A percentile compares a stretch with the other conserved stretches of the same genome.
Conservation (phyloP, 148 eudicot genomes). For the Polygonum aviculare region DNA sequence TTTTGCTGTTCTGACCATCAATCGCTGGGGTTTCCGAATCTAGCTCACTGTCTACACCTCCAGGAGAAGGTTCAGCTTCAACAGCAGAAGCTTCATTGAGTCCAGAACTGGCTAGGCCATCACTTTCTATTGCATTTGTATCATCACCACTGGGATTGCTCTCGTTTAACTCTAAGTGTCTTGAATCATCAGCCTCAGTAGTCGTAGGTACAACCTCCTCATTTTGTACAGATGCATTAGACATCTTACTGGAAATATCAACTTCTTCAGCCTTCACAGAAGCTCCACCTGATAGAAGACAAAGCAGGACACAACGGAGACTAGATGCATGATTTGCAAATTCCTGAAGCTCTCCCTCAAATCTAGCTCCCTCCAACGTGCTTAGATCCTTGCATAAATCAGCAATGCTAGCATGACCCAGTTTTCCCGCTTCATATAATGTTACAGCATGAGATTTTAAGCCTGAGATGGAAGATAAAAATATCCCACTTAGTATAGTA, state of each 20-base stretch:
- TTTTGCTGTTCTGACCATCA: conserved; percentile 13
- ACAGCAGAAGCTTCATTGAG: conserved; percentile 20
- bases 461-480: conserved; percentile 35
- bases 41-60: conserved; percentile 18
- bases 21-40: conserved; percentile 18
- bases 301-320: conserved; percentile 79
- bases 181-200: conserved; percentile 17
- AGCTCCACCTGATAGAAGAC: conserved; percentile 87
- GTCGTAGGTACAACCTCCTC: conserved; percentile 25
- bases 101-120: conserved; percentile 11
- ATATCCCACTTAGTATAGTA: background rate
- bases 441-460: conserved; percentile 96
- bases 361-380: conserved; percentile 85
- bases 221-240: conserved; percentile 21
- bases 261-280: conserved; percentile 27
- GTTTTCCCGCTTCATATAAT: conserved; percentile 93
- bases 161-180: conserved; percentile 10
- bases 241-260: conserved; percentile 22
- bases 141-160: conserved; percentile 20
- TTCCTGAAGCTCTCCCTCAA: conserved; percentile 97
- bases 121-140: conserved; percentile 15
- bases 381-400: conserved; percentile 93
- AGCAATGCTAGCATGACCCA: conserved; percentile 82
- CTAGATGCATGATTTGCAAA: conserved; percentile 99
- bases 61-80: conserved; percentile 22